Base-by-base conservation (phyloP, 208 protist species). In the Acanthamoeba sp. region DNA sequence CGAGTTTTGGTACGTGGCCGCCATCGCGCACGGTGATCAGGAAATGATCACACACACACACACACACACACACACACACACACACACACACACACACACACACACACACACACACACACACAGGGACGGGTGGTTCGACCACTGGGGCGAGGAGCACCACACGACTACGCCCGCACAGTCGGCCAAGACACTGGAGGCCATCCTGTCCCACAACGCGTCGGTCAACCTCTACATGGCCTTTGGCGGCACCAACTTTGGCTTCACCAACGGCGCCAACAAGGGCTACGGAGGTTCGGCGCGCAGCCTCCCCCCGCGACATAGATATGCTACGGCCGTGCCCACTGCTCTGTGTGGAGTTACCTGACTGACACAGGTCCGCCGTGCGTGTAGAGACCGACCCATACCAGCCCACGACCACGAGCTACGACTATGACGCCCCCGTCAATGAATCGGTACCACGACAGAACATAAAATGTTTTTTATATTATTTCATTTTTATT, bases 391-490 rank as follows among this genome's bases (percentile, higher is more conserved):
- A n/a, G 27, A 36, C 42, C 9, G 78, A 87, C 24, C 7, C 7
- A 4, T 89, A 89, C 36, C 38, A 50, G 29, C 27, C 80, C 6
- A 59, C 36, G 2, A 64, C 52, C 6, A 89, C 80, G 14, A 59
- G 40, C 80, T 89, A 89, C 80, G 80, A 89, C 80, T 89, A 89
- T 22, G 80, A 89, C 36, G 80, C 80, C n/a, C 80, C 80, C 42
- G 52, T 89, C 80, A 89, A 64, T 29, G 80, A 89, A 64, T 89
- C 80, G 45, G 80, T 89, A 89, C 20, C n/a, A n/a, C n/a, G n/a
- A n/a, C n/a, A n/a, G n/a, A n/a, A n/a, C n/a, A n/a, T n/a, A n/a
- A n/a, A n/a, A n/a, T n/a, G n/a, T n/a, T 55, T 55, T 55, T 16
- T 55, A 55, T 16, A 55, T 55, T 55, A 20, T 16, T 55, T 20